phyloP scores from a whole-genome alignment of 306 rosid species.

The Nissolia schottii region DNA sequence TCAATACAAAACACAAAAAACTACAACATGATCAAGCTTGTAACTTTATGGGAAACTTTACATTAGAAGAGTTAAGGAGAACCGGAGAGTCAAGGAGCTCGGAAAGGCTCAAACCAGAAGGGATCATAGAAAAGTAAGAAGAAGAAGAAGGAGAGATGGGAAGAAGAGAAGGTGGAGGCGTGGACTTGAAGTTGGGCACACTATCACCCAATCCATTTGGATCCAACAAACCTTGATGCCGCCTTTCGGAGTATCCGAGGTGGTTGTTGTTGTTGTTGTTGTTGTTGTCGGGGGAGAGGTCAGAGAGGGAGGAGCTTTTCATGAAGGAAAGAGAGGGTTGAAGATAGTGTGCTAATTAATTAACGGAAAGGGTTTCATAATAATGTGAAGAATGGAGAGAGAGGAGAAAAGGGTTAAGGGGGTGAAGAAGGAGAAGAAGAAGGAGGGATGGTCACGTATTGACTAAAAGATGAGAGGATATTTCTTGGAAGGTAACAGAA shows the following conservation, averaged over 20 bases:
- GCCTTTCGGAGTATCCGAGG: constrained; percentile 1
- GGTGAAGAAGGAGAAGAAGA: background rate
- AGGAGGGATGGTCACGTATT: constrained; percentile 42
- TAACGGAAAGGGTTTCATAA: background rate
- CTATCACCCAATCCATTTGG: constrained; percentile 50
- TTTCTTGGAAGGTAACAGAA: constrained; percentile 42
- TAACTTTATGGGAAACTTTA: constrained; percentile 21
- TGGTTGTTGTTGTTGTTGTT: background rate
- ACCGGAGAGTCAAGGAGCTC: constrained; percentile 95
- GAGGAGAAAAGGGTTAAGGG: background rate
- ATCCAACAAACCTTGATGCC: constrained; percentile 41
- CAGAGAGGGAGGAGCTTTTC: constrained; percentile 77
- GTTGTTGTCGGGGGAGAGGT: constrained; percentile 34
- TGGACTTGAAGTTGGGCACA: constrained; percentile 81
- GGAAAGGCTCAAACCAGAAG: constrained; percentile 70
- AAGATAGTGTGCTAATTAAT: constrained; percentile 36
- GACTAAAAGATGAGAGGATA: constrained; percentile 19
- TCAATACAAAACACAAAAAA: background rate
- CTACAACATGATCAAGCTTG: background rate
- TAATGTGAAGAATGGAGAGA: background rate
- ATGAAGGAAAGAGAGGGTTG: constrained; percentile 55
- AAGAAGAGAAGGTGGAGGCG: constrained; percentile 82
- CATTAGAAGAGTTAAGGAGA: constrained; percentile 62
- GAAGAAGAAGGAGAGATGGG: constrained; percentile 71
- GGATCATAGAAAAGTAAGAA: constrained; percentile 67